Conservation (phyloP, 2,329 filamentous ascomycete genomes). For the Emergomyces pasteurianus region DNA sequence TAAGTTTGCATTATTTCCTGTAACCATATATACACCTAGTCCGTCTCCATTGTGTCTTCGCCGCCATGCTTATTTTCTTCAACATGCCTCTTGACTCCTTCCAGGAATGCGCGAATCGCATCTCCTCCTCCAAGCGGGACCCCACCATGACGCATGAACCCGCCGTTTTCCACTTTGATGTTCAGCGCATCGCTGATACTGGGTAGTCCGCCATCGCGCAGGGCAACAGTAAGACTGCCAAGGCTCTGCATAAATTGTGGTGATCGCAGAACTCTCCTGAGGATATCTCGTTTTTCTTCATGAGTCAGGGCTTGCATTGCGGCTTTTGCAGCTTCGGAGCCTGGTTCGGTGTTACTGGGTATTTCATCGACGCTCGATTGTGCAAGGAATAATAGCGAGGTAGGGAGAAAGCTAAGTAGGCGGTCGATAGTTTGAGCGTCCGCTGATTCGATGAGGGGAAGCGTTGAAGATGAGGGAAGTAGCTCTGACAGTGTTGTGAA, state of each 20-base stretch:
- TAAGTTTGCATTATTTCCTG: neutral
- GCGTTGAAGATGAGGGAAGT: conserved; percentile 62
- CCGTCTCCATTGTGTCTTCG: conserved; percentile 32
- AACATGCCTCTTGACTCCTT: conserved; percentile 72
- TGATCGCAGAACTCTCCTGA: conserved; percentile 72
- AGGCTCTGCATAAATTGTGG: conserved; percentile 87
- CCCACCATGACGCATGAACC: conserved; percentile 62
- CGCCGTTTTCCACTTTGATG: conserved; percentile 72
- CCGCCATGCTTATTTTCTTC: conserved; percentile 38
- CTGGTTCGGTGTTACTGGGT: conserved; percentile 51
- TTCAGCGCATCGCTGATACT: conserved; percentile 78
- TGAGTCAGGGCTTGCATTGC: conserved; percentile 62
- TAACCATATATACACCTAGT: conserved; percentile 13
- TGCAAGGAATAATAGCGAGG: conserved; percentile 63
- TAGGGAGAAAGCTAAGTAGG: conserved; percentile 67
- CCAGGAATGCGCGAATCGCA: conserved; percentile 81
- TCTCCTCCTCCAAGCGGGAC: conserved; percentile 80
- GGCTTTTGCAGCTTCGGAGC: conserved; percentile 54
- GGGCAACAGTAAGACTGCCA: conserved; percentile 70
- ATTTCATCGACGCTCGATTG: conserved; percentile 47
- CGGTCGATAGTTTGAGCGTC: conserved; percentile 55
- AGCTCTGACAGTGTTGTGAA: conserved; percentile 83
- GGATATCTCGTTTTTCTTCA: conserved; percentile 65
- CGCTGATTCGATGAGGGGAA: conserved; percentile 61
- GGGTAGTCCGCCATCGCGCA: conserved; percentile 81